Evolutionary conservation across 257 asterid genomes (phyloP).

Genomic region (Osmanthus fragrans): DNA sequence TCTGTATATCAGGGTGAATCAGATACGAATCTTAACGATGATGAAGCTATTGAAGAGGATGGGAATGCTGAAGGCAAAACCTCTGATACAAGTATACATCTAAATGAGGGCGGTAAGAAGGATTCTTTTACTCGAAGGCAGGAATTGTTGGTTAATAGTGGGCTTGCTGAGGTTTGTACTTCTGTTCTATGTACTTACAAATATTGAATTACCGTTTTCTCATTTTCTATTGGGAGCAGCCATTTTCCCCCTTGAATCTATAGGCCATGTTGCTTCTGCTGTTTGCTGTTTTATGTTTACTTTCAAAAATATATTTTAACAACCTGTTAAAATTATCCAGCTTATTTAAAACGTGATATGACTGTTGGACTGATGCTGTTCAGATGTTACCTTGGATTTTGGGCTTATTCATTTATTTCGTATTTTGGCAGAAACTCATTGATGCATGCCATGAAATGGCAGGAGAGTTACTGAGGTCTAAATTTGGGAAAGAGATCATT

Average conservation of each 20-base stretch:
- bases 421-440: slow-evolving; percentile 68
- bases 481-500: slow-evolving; percentile 78
- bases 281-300: background rate
- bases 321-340: background rate
- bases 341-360: background rate
- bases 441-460: slow-evolving; percentile 68
- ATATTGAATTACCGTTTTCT: background rate
- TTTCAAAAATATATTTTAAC: background rate
- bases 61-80: slow-evolving; percentile 28
- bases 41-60: slow-evolving; percentile 45
- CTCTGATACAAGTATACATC: slow-evolving; percentile 28
- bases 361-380: slow-evolving; percentile 9
- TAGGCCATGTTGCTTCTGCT: background rate
- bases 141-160: slow-evolving; percentile 80
- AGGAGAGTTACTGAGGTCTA: slow-evolving; percentile 58
- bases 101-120: slow-evolving; percentile 77
- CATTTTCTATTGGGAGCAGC: background rate
- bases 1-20: slow-evolving; percentile 39
- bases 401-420: slow-evolving; percentile 6
- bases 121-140: slow-evolving; percentile 77
- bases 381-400: background rate
- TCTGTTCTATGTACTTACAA: slow-evolving; percentile 1
- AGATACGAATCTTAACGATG: slow-evolving; percentile 27
- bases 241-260: background rate
- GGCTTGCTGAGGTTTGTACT: slow-evolving; percentile 81